Conservation (phyloP, 1,139 yeast species). For the Sugiyamaella novakii region DNA sequence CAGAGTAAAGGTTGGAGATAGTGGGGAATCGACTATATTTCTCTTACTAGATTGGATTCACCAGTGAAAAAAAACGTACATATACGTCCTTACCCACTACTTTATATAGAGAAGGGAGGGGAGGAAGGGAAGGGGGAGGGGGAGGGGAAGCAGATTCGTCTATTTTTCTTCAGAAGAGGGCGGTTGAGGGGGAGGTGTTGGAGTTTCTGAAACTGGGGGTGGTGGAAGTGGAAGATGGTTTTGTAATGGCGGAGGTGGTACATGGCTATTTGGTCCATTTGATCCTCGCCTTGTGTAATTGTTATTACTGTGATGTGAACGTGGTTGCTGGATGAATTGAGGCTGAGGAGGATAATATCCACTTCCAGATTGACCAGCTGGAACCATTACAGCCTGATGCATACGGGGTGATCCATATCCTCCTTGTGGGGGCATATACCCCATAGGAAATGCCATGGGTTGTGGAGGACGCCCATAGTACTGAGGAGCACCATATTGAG, state of each 20-base stretch:
- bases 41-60: no score
- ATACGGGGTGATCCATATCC: slow-evolving; percentile 20
- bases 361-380: slow-evolving; percentile 14
- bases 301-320: background rate
- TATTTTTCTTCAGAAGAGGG: slow-evolving; percentile 8
- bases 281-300: slow-evolving; percentile 15
- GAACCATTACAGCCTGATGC: slow-evolving; percentile 19
- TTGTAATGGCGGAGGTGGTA: slow-evolving; percentile 7
- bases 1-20: no score
- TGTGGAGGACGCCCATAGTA: slow-evolving; percentile 32
- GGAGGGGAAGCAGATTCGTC: no score
- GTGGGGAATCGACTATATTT: no score
- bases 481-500: slow-evolving; percentile 29
- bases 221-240: slow-evolving; percentile 7
- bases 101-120: no score
- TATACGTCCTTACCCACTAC: no score
- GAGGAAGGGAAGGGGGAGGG: background rate
- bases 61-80: no score
- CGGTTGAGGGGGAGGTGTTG: slow-evolving; percentile 2
- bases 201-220: background rate
- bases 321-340: slow-evolving; percentile 10
- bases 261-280: slow-evolving; percentile 2
- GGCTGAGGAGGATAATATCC: slow-evolving; percentile 18
- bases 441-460: slow-evolving; percentile 28
- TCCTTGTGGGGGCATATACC: slow-evolving; percentile 22